Percentiles rank a stretch among this genome's conserved stretches.
These are phyloP conservation scores for Ensete glaucum DNA, from an alignment of 176 grass and related monocot species.

Conservation along the genomic window DNA sequence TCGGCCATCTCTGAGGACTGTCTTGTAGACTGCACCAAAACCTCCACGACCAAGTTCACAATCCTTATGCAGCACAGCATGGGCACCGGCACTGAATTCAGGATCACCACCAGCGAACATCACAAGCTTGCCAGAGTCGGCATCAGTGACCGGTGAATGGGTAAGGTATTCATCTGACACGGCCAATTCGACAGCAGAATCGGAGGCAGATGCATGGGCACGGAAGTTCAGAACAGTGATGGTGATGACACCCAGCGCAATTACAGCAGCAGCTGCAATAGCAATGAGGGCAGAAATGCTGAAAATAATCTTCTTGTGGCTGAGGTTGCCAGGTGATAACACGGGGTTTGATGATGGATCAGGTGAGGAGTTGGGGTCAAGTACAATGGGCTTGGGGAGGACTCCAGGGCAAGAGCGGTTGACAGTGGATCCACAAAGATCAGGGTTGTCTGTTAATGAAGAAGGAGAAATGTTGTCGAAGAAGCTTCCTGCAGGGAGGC, in stretches of 20 bases:
- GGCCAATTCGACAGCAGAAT: constrained; percentile 43
- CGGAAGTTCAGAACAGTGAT: constrained; percentile 80
- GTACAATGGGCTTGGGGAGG: constrained; percentile 88
- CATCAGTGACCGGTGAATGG: constrained; percentile 76
- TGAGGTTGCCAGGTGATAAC: constrained; percentile 23
- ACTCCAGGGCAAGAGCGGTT: constrained; percentile 68
- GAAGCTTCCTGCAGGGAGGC: constrained; percentile 83
- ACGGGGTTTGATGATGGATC: constrained; percentile 25
- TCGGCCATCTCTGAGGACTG: constrained; percentile 66
- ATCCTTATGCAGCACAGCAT: constrained; percentile 93
- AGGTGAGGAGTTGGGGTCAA: constrained; percentile 56
- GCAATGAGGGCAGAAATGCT: constrained; percentile 93
- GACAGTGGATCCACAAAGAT: constrained; percentile 74
- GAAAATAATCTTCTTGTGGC: constrained; percentile 86
- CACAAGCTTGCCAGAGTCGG: constrained; percentile 77
- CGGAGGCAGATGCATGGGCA: constrained; percentile 36
- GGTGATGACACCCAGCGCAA: constrained; percentile 79
- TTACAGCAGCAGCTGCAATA: constrained; percentile 77
- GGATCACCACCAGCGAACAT: constrained; percentile 92
- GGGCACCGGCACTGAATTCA: constrained; percentile 82
- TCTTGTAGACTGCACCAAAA: constrained; percentile 90
- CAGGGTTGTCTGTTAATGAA: constrained; percentile 66
- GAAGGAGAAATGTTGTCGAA: constrained; percentile 80
- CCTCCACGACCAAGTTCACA: constrained; percentile 96
- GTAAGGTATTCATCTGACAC: constrained; percentile 88